Evolutionary conservation across 441 rosid species (phyloP), one percentile per base, ranked within the genome.

Genomic region (Bruguiera hainesii): DNA sequence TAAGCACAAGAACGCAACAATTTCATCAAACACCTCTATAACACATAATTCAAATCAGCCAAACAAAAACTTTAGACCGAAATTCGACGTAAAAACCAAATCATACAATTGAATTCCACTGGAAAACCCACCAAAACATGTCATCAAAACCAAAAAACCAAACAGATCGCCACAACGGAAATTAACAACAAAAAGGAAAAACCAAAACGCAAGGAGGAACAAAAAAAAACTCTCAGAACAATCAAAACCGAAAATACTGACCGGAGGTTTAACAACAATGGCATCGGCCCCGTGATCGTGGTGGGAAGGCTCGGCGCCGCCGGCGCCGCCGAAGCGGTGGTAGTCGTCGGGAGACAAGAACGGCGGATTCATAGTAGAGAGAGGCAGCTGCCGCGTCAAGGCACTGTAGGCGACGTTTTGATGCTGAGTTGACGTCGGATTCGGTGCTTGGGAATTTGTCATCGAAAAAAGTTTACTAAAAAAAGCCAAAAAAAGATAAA

Each of bases 341-440:
- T 88, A 85, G 79, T 88, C 96, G 15, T 73, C 85, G 26, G 95
- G 85, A 69, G 83, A 73, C 69, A 70, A 71, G 67, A 89, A 77
- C 9, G 89, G 85, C 76, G 89, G 91, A 75, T 83, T 88, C 83
- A 77, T 84, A 58, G 91, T 77, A 10, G 89, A 75, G 62, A 82
- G 61, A 13, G 87, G 83, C 37, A 82, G 81, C 76, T 82, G 84
- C 67, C 84, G 79, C 63, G 70, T 79, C 5, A 72, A 65, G 33
- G 83, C 52, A 15, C 51, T 39, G 30, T 55, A 62, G 75, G 69
- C 29, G 58, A 23, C 30, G 16, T 42, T 42, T 11, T 42, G 48
- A 13, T 11, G 28, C 58, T 23, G 58, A 55, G 29, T 55, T 16
- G 81, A 61, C 63, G 73, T 76, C 61, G 53, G 63, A 25, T 74